phyloP scores from a whole-genome alignment of 805 yeast species.

The Starmerella floris region DNA sequence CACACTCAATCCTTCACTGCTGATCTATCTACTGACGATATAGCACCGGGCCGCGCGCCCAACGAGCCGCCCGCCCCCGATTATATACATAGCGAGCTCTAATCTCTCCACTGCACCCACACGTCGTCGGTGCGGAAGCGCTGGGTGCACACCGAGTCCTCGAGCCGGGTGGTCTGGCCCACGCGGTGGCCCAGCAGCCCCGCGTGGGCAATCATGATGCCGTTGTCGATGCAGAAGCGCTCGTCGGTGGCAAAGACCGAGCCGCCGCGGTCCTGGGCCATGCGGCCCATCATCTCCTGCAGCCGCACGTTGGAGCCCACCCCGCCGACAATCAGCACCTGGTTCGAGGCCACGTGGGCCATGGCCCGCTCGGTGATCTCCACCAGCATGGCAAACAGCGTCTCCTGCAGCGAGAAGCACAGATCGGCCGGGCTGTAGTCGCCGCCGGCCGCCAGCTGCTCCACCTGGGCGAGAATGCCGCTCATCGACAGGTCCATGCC shows the following conservation, averaged over 20 bases:
- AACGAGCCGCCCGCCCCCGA: no score
- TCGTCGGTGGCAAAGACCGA: constrained; percentile 91
- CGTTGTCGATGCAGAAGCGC: constrained; percentile 92
- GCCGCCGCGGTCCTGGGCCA: constrained; percentile 85
- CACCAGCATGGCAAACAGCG: constrained; percentile 86
- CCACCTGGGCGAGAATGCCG: constrained; percentile 81
- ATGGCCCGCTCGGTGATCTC: constrained; percentile 96
- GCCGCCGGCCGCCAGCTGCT: constrained; percentile 43
- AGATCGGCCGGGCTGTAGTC: constrained; percentile 62
- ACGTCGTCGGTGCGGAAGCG: constrained; percentile 93
- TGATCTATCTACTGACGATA: no score
- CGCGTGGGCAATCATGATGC: constrained; percentile 98
- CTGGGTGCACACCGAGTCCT: constrained; percentile 78
- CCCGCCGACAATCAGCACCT: constrained; percentile 92
- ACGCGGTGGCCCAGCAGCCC: constrained; percentile 75
- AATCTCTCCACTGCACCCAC: constrained; percentile 73
- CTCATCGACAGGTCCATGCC: constrained; percentile 98
- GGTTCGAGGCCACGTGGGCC: constrained; percentile 87
- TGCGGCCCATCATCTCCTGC: constrained; percentile 91
- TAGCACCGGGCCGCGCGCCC: no score
- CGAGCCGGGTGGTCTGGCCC: constrained; percentile 49
- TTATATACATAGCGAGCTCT: constrained; percentile 5
- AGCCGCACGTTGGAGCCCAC: constrained; percentile 91
- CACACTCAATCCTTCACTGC: no score
- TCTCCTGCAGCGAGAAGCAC: constrained; percentile 87